Base-by-base conservation (phyloP, 2,329 filamentous ascomycete genomes). In the Penicillium brevicompactum region DNA sequence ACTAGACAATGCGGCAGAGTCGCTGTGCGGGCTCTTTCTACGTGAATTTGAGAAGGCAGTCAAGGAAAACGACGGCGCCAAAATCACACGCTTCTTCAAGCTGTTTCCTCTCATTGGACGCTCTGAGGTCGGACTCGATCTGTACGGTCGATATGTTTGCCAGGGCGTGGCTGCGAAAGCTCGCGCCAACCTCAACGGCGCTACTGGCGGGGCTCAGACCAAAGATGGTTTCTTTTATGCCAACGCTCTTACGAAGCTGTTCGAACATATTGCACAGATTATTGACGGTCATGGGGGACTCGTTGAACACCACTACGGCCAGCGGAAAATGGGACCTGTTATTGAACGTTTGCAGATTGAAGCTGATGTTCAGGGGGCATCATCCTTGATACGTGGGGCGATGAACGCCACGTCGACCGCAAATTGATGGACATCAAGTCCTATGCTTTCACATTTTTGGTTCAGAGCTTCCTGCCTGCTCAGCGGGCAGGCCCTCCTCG, bases 221-320 rank as follows among this genome's bases (percentile, higher is more conserved):
- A 89, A 85, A 66, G 92, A 96, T 57, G 87, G 87, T 4, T 90
- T 92, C 77, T 96, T 97, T 78, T 97, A 96, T 71, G 92, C 90
- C 41, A 93, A 89, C 73, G 88, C 91, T 2, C 78, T 99, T 59
- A 96, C 92, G 4, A 92, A 91, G 70, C 77, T 99, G 45, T 99
- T 99, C 70, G 93, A 97, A 74, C 93, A 99, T 74, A 96, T 99
- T 72, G 93, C 94, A 2, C 91, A 96, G 70, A 97, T 99, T 61
- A 87, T 99, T 21, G 93, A 97, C 67, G 88, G 90, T 1, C 94
- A 99, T 70, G 91, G 93, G 31, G 87, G 87, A 1, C 81, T 99
- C 8, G 93, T 99, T 1, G 92, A 97, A 77, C 86, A 91, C 45
- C 94, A 99, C 74, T 99, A 99, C 70, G 94, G 94, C 1, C 77